A percentile compares a stretch with the other conserved stretches of the same genome.
phyloP scores from a whole-genome alignment of 768 basidiomycete genomes.

The Boletus edulis region DNA sequence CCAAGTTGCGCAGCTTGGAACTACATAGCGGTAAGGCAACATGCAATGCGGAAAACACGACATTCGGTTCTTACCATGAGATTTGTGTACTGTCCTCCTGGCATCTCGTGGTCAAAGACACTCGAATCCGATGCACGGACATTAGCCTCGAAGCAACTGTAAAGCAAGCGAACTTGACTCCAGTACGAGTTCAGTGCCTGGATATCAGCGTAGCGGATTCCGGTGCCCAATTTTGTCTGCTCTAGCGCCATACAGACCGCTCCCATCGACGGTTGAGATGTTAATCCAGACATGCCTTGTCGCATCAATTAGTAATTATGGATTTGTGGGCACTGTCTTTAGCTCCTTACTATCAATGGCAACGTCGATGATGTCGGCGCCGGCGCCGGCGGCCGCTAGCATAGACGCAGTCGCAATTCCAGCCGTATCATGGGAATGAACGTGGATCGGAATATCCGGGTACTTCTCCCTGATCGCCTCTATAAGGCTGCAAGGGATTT shows the following conservation, averaged over 20 bases:
- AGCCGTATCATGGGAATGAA: slow-evolving; percentile 99
- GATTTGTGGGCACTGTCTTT: background rate
- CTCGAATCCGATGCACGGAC: slow-evolving; percentile 96
- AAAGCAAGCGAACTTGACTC: slow-evolving; percentile 94
- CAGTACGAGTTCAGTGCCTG: slow-evolving; percentile 97
- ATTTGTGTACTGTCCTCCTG: slow-evolving; percentile 94
- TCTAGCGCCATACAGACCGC: slow-evolving; percentile 93
- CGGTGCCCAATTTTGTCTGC: slow-evolving; percentile 90
- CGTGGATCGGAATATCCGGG: slow-evolving; percentile 97
- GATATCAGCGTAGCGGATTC: slow-evolving; percentile 95
- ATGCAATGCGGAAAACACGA: slow-evolving; percentile 14
- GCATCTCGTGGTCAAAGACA: slow-evolving; percentile 99
- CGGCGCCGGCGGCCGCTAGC: slow-evolving; percentile 94
- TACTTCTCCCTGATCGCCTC: slow-evolving; percentile 94
- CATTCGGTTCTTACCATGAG: slow-evolving; percentile 65
- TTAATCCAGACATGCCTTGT: slow-evolving; percentile 94
- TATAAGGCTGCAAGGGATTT: slow-evolving; percentile 60
- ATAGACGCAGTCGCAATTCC: slow-evolving; percentile 98
- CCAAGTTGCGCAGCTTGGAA: slow-evolving; percentile 99
- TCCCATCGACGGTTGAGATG: slow-evolving; percentile 99
- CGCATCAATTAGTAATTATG: slow-evolving; percentile 12
- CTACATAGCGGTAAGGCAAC: slow-evolving; percentile 39
- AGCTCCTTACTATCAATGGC: slow-evolving; percentile 88
- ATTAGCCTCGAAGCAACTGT: slow-evolving; percentile 97
- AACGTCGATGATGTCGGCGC: slow-evolving; percentile 96